Evolutionary conservation across 108 stramenopile species (phyloP).

Genomic region (Asterionellopsis glacialis): DNA sequence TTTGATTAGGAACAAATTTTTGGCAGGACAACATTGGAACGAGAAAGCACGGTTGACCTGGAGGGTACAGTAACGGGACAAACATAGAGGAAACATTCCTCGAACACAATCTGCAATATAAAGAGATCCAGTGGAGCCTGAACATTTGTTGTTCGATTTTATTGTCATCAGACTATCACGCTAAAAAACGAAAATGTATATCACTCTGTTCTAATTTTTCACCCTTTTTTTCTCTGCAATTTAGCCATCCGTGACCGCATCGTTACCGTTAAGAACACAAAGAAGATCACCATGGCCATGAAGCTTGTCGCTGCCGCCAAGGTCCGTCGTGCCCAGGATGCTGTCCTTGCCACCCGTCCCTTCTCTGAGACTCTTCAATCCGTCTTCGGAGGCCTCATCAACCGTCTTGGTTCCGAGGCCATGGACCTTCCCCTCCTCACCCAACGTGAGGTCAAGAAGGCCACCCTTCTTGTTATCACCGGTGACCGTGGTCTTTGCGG

Average conservation of each 20-base stretch:
- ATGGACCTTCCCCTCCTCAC: constrained; percentile 92
- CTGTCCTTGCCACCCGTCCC: constrained; percentile 92
- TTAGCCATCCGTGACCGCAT: constrained; percentile 92
- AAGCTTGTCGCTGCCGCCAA: constrained; percentile 97
- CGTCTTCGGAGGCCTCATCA: constrained; percentile 88
- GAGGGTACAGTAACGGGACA: too few species aligned
- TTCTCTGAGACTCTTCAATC: constrained; percentile 95
- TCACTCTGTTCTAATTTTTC: too few species aligned
- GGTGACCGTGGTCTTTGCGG: constrained; percentile 97
- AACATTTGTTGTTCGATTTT: too few species aligned
- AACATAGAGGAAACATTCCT: too few species aligned
- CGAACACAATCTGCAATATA: too few species aligned
- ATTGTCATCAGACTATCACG: too few species aligned
- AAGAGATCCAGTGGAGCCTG: too few species aligned
- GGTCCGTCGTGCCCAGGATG: constrained; percentile 96
- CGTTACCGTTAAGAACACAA: constrained; percentile 79
- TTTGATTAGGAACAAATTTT: too few species aligned
- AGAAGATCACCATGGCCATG: constrained; percentile 97
- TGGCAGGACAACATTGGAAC: too few species aligned
- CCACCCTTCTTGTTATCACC: constrained; percentile 83
- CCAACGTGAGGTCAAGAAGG: constrained; percentile 94
- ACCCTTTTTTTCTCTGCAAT: not conserved
- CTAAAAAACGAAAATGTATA: too few species aligned
- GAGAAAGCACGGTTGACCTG: too few species aligned
- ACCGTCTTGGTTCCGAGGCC: constrained; percentile 77